Evolutionary conservation across 352 stramenopile genomes (phyloP).

Genomic region (Nothophytophthora sp.): DNA sequence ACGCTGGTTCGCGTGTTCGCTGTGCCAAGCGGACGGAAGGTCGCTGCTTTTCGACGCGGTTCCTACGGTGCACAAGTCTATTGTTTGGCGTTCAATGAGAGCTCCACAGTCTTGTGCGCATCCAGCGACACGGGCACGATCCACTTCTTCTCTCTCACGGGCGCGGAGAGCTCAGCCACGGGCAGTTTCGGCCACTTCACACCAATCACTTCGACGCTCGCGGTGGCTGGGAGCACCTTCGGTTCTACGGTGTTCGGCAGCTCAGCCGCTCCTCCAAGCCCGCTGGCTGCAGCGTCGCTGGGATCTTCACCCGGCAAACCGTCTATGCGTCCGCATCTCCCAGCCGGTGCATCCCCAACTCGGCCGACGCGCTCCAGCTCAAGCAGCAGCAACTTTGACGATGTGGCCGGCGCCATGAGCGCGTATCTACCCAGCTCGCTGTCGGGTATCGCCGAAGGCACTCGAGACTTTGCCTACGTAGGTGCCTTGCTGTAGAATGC

Average conservation of each 20-base stretch:
- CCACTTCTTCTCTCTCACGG: conserved; percentile 94
- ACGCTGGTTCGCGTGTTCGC: conserved; percentile 98
- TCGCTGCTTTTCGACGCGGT: conserved; percentile 94
- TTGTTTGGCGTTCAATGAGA: conserved; percentile 96
- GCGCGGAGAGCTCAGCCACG: conserved; percentile 66
- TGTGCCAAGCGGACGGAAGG: conserved; percentile 89
- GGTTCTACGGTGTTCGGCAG: conserved; percentile 50
- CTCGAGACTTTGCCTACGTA: conserved; percentile 88
- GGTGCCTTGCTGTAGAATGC: conserved; percentile 6
- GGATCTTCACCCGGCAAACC: conserved; percentile 16
- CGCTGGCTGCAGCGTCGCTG: conserved; percentile 5
- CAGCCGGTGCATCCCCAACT: conserved; percentile 4
- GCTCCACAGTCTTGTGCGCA: conserved; percentile 93
- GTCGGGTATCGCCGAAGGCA: conserved; percentile 82
- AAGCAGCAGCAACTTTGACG: conserved; percentile 56
- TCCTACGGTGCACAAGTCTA: conserved; percentile 97
- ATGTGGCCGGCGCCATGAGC: conserved; percentile 67
- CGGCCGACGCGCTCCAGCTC: conserved; percentile 35
- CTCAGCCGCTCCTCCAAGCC: conserved; percentile 12
- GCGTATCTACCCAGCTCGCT: conserved; percentile 78
- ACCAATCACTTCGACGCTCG: conserved; percentile 70
- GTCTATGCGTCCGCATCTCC: neutral
- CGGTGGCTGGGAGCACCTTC: conserved; percentile 64
- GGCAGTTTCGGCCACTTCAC: conserved; percentile 83
- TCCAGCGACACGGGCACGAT: conserved; percentile 97